Base-by-base conservation (phyloP, 176 grass and related monocot genomes). In the Stipa capillata region DNA sequence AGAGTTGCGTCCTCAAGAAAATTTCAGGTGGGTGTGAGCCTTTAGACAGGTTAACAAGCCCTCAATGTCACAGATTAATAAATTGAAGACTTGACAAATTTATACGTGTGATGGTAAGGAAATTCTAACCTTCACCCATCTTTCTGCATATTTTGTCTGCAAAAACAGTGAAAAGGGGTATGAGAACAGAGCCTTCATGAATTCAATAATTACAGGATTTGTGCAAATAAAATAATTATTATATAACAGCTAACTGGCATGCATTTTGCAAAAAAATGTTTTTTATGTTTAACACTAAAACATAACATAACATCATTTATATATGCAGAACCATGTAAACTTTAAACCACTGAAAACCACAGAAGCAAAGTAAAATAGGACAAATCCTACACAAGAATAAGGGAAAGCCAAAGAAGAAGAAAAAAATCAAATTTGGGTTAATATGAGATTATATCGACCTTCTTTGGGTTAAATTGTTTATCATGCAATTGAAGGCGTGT, bases 71-170 rank as follows among this genome's bases (percentile, higher is more conserved):
- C 24, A 59, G 62, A 43, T 74, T 25, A 10, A 61, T 39, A 71
- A 37, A 50, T 2, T 58, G 29, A 56, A 76, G 62, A 57, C 4
- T 83, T 77, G 28, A 32, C 42, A 76, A 32, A 74, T 24, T 16
- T 21, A 76, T 60, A 44, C 37, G 35, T 12, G 2, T 63, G 18
- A 76, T 49, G 31, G 50, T 45, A 63, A 72, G 6, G 47, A 76
- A 85, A 72, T 65, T 41, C 90, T 69, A 82, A 93, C 93, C 93
- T 97, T 97, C 89, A 16, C 94, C 94, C 83, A 97, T 93, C 81
- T 93, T 97, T 80, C 86, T 84, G 64, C 89, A 83, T 69, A 91
- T 97, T 84, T 93, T 93, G 59, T 93, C 90, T 97, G 93, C 50
- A 79, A 87, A 85, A 51, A 40, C 43, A 23, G 63, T 69, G 24